Evolutionary conservation across 2,329 filamentous ascomycete genomes (phyloP), one percentile per base, ranked within the genome.

Genomic region (Colletotrichum sp.): DNA sequence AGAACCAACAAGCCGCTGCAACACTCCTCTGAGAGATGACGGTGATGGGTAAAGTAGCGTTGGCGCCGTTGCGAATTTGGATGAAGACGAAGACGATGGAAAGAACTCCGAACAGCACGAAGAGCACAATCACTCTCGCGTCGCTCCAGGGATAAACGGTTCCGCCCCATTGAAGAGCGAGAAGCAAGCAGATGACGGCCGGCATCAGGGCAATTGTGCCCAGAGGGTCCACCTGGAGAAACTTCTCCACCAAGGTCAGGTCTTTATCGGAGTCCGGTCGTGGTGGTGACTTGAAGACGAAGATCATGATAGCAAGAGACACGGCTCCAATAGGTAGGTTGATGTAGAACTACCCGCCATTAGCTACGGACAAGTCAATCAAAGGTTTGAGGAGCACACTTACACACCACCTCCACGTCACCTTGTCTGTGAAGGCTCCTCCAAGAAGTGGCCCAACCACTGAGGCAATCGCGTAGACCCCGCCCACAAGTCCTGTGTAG

Each of bases 121-220:
- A 79, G 7, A 85, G 81, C 7, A 73, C 81, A 30, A 86, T 82
- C 59, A 85, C 80, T 28, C 80, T 81, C 4, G 74, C 79, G 21
- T 79, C 75, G 24, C 64, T 79, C 84, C 84, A 86, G 1, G 80
- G 39, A 59, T 84, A 84, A 8, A 76, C 79, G 7, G 78, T 80
- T 8, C 83, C 84, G 60, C 84, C 84, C 86, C 86, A 88, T 70
- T 88, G 86, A 13, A 89, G 80, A 6, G 87, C 87, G 6, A 89
- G 79, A 1, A 88, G 77, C 7, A 88, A 83, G 75, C 86, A 88
- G 59, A 87, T 79, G 7, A 79, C 64, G 10, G 71, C 78, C 2
- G 77, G 78, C 26, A 81, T 67, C 26, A 81, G 74, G 6, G 64
- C 57, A 5, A 78, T n/a, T 3, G 74, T 80, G n/a, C 80, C 79